Base-by-base conservation (phyloP, 2,329 filamentous ascomycete genomes). In the Cordyceps militaris region DNA sequence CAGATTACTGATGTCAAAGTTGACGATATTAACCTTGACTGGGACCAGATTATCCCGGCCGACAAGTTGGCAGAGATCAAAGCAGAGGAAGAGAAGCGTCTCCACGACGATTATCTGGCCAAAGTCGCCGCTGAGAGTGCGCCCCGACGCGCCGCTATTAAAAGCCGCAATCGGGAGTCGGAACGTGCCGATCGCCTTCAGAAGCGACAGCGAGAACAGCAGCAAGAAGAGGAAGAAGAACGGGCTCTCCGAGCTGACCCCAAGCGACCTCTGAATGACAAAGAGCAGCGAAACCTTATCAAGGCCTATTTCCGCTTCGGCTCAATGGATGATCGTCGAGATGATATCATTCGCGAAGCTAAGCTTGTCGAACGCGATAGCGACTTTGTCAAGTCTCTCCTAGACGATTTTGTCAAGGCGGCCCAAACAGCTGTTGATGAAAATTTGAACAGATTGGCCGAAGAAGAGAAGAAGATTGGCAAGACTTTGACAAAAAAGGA, bases 1-100 rank as follows among this genome's bases (percentile, higher is more conserved):
- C 91, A 97, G 68, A 96, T 96, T 67, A 97, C 94, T 1, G 94
- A 99, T 71, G 93, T 97, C 72, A 97, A 97, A 74, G 89, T 97
- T 24, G 89, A 97, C 59, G 81, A 85, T 52, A 76, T 84, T 50
- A 75, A 77, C 63, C 85, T 97, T 26, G 91, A 95, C 64, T 99
- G 94, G 94, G 94, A 99, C 66, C 89, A 97, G 63, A 99, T 99
- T 66, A 97, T 99, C 64, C 95, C 94, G 0, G 91, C 92, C 60
- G 91, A 96, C 8, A 86, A 96, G 66, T 81, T 99, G 19, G 92
- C 92, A 16, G 86, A 86, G 60, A 88, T 97, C 73, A 96, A 95
- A 70, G 86, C 85, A 0, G 90, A 96, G 52, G 93, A 97, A 66
- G 89, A 95, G 64, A 85, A 87, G 70, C 88, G 88, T 67, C 84